Evolutionary conservation across 2,329 filamentous ascomycete species (phyloP).

Genomic region (Geosmithia flava): DNA sequence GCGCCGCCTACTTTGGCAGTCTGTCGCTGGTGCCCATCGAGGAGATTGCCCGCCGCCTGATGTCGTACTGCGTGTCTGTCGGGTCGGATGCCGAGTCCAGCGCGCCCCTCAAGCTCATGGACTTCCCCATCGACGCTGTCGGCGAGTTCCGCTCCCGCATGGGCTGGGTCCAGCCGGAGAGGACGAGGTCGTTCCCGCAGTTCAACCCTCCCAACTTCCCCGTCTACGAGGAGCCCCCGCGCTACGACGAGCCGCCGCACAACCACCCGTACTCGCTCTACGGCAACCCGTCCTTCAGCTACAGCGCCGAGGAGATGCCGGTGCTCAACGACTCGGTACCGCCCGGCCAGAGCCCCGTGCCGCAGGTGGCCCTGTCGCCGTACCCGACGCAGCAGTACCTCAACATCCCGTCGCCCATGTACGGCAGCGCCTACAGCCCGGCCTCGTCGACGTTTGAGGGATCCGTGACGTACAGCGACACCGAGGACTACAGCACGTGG

Average conservation of each 20-base stretch:
- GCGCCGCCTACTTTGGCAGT: slow-evolving; percentile 75
- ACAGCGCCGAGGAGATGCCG: slow-evolving; percentile 51
- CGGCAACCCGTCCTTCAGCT: slow-evolving; percentile 46
- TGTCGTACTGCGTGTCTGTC: slow-evolving; percentile 52
- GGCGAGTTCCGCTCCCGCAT: slow-evolving; percentile 56
- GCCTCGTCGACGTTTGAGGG: slow-evolving; percentile 50
- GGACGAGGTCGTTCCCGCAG: slow-evolving; percentile 48
- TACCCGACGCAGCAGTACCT: slow-evolving; percentile 45
- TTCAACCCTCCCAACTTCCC: slow-evolving; percentile 45
- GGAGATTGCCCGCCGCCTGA: slow-evolving; percentile 68
- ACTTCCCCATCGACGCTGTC: slow-evolving; percentile 59
- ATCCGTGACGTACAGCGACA: slow-evolving; percentile 51
- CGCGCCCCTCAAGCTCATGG: slow-evolving; percentile 55
- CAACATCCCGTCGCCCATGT: slow-evolving; percentile 50
- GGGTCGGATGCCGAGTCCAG: slow-evolving; percentile 44
- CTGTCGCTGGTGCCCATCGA: slow-evolving; percentile 73
- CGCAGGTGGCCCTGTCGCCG: slow-evolving; percentile 42
- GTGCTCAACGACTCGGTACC: slow-evolving; percentile 36
- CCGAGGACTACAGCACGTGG: slow-evolving; percentile 41
- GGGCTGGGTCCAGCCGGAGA: slow-evolving; percentile 50
- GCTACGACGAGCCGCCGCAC: slow-evolving; percentile 13
- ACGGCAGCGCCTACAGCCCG: slow-evolving; percentile 45
- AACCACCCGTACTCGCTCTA: slow-evolving; percentile 36
- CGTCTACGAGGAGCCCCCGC: slow-evolving; percentile 26
- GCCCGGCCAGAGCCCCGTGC: slow-evolving; percentile 34